Evolutionary conservation across 2,329 filamentous ascomycete species (phyloP).

Genomic region (Aspergillus novoparasiticus): DNA sequence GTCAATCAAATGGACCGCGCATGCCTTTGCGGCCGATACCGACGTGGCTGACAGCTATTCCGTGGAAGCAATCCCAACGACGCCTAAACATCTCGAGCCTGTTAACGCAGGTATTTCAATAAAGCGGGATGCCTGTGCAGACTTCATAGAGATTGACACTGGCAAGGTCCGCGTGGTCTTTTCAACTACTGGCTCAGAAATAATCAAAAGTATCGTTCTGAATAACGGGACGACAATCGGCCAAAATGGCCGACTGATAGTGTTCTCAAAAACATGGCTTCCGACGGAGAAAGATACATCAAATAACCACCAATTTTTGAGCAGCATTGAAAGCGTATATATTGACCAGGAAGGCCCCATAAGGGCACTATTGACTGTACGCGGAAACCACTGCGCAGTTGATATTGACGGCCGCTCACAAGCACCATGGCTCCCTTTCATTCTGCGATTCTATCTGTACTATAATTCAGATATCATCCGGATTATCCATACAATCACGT

Average conservation of each 20-base stretch:
- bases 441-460: constrained; percentile 62
- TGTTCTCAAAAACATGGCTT: background rate
- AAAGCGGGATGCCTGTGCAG: background rate
- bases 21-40: constrained; percentile 54
- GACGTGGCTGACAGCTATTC: constrained; percentile 45
- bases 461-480: constrained; percentile 58
- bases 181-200: background rate
- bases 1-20: constrained; percentile 64
- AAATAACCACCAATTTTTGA: background rate
- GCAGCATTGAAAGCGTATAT: background rate
- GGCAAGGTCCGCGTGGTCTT: background rate
- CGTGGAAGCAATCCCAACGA: background rate
- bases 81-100: constrained; percentile 39
- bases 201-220: background rate
- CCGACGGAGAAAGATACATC: background rate
- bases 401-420: constrained; percentile 35
- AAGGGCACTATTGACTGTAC: constrained; percentile 52
- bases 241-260: background rate
- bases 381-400: constrained; percentile 40
- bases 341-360: constrained; percentile 40
- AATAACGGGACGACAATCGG: background rate
- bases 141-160: background rate
- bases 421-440: constrained; percentile 57
- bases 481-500: constrained; percentile 59
- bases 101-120: constrained; percentile 27